phyloP scores from a whole-genome alignment of 805 yeast genomes.

The Candida endomychidarum region DNA sequence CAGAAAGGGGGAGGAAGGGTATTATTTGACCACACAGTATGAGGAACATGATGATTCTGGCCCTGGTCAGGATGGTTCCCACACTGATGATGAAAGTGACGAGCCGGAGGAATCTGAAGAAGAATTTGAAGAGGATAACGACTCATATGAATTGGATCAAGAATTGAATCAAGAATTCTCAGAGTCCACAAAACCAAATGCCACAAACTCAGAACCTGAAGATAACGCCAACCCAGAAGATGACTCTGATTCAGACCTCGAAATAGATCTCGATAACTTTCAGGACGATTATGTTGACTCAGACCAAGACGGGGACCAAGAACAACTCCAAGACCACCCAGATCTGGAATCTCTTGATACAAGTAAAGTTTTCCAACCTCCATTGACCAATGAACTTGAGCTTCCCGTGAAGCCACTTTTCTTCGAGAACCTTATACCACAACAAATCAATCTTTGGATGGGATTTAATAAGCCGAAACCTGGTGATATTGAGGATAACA shows the following conservation, averaged over 20 bases:
- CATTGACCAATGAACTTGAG: conserved; percentile 45
- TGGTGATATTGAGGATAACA: not conserved
- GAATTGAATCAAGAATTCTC: conserved; percentile 11
- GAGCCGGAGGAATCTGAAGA: conserved; percentile 49
- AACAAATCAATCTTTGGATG: conserved; percentile 76
- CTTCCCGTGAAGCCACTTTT: conserved; percentile 42
- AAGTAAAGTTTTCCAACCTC: conserved; percentile 57
- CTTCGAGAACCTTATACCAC: conserved; percentile 51
- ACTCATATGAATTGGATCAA: conserved; percentile 17
- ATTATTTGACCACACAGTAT: conserved; percentile 73
- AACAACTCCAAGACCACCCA: conserved; percentile 19
- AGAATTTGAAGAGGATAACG: conserved; percentile 32
- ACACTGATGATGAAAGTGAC: conserved; percentile 42
- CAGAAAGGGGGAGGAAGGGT: conserved; percentile 36
- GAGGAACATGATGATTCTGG: conserved; percentile 26
- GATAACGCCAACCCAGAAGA: no score
- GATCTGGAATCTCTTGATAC: conserved; percentile 30
- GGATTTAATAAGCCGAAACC: conserved; percentile 38
- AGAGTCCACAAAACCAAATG: no score
- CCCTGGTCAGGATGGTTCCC: conserved; percentile 8
- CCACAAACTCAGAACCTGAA: conserved; percentile 13
- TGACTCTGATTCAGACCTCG: conserved; percentile 23
- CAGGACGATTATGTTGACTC: conserved; percentile 52
- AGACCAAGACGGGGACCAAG: conserved; percentile 15
- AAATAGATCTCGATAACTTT: conserved; percentile 32